Evolutionary conservation across 2,329 filamentous ascomycete genomes (phyloP), one percentile per base, ranked within the genome.

Genomic region (Fusarium veterinarium): DNA sequence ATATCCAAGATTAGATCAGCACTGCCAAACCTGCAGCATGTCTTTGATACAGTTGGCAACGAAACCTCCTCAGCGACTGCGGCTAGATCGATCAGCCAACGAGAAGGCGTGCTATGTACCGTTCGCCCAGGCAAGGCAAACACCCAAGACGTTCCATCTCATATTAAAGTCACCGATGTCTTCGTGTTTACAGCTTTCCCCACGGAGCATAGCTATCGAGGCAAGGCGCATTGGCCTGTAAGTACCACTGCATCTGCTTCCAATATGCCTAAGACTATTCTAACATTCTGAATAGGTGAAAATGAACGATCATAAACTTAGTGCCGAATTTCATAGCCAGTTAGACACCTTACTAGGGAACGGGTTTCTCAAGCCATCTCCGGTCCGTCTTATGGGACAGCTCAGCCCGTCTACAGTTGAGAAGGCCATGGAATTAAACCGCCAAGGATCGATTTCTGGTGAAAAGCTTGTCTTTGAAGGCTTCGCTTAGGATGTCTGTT

Each of bases 121-220:
- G 83, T 86, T 7, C 66, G 84, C 6, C 83, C 83, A 0, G 83
- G 81, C 2, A 84, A 84, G 51, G 80, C 77, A 0, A 79, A 83
- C 55, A 85, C 82, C 0, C 76, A 83, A 23, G 65, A 79, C 41
- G 81, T 84, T 0, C 66, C 77, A 0, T 53, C 73, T 9, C 69
- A 75, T 1, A 76, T 80, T 1, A 78, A 77, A 20, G 79, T 86
- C 3, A 83, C 81, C 0, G 83, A 84, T 73, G 83, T 86, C 0
- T 72, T 86, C 16, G 83, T 86, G 1, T 85, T 81, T 76, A 84
- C 82, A 1, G 82, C 80, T 0, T 85, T 86, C 42, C 66, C 83
- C 7, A 83, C 83, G 12, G 79, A 84, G 5, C 82, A 84, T 57
- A 62, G 60, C 1, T 85, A 84, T 67, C 72, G 73, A 5, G 67